Base-by-base conservation (phyloP, 495 filamentous ascomycete genomes). In the Trichoderma erinaceum region DNA sequence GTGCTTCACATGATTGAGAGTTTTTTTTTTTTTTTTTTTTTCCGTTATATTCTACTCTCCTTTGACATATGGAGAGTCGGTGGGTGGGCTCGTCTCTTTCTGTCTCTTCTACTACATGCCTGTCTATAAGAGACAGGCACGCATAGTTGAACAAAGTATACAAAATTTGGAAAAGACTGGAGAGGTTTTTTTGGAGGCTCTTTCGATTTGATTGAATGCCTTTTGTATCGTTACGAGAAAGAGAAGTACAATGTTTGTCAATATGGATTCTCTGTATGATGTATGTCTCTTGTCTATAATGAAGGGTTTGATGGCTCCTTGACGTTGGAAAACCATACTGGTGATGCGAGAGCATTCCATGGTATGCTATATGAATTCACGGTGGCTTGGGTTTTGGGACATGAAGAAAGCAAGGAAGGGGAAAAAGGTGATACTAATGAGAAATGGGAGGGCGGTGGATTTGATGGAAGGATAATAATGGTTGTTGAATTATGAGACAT, bases 281-380 rank as follows among this genome's bases (percentile, higher is more conserved):
- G 56, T 16, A 61, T 61, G 56, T 38, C 35, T 61, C 56, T 56
- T 56, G 56, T 61, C 27, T 61, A 61, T 61, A 61, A 61, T 61
- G 56, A 25, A 29, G 35, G 21, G 56, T 32, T 61, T 32, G 56
- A 61, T 61, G 56, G 56, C 27, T 61, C 29, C 16, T 61, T 61
- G 3, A 48, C 35, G 35, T 38, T 38, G 35, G 35, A 10, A 48
- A 13, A 4, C 29, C 29, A 29, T 61, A 12, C 23, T 29, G 27
- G 56, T 16, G 13, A 48, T 48, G 44, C 44, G 44, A 38, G 8
- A 38, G 44, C 44, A 48, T 48, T 48, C n/a, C 44, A 38, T 38
- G 12, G 44, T 48, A 48, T 48, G 44, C 2, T 11, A 18, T 15
- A 48, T 48, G 44, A 15, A 1, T 48, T 48, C 44, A 38, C 4